A percentile compares a stretch with the other conserved stretches of the same genome.
Conservation (phyloP, 228 moss, liverwort and hornwort genomes). For the Sphagnum fallax region DNA sequence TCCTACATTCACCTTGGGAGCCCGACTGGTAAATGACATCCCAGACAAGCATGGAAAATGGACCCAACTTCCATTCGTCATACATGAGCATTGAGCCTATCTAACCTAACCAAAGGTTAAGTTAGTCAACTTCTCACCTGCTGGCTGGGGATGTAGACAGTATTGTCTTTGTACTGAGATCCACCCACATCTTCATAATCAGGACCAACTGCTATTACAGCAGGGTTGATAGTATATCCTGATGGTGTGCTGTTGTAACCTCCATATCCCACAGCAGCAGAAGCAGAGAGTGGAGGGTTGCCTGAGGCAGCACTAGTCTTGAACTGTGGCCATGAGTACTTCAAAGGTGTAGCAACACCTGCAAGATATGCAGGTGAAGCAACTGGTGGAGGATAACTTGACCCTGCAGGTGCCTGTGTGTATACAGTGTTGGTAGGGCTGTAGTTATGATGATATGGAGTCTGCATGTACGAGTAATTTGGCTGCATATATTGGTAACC, state of each 20-base stretch:
- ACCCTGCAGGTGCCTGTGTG: conserved; percentile 63
- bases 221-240: conserved; percentile 59
- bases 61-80: too few species aligned
- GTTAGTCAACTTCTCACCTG: conserved; percentile 39
- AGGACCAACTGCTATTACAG: conserved; percentile 52
- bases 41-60: too few species aligned
- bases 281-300: conserved; percentile 56
- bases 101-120: too few species aligned
- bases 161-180: conserved; percentile 79
- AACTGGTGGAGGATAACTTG: conserved; percentile 54
- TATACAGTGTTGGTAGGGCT: conserved; percentile 63
- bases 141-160: conserved; percentile 74
- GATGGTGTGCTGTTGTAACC: conserved; percentile 65
- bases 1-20: too few species aligned
- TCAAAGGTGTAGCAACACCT: conserved; percentile 55
- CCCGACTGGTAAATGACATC: too few species aligned
- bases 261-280: conserved; percentile 60
- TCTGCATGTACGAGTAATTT: conserved; percentile 60
- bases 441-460: conserved; percentile 81
- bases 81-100: too few species aligned
- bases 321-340: conserved; percentile 79
- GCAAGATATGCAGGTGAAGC: conserved; percentile 53
- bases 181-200: conserved; percentile 82
- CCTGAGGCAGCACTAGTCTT: conserved; percentile 66
- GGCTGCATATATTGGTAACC: conserved; percentile 46